Percentiles rank a stretch among this genome's conserved stretches.
These are phyloP conservation scores for Byssothecium circinans DNA, from an alignment of 2,329 filamentous ascomycete species.

Conservation along the genomic window DNA sequence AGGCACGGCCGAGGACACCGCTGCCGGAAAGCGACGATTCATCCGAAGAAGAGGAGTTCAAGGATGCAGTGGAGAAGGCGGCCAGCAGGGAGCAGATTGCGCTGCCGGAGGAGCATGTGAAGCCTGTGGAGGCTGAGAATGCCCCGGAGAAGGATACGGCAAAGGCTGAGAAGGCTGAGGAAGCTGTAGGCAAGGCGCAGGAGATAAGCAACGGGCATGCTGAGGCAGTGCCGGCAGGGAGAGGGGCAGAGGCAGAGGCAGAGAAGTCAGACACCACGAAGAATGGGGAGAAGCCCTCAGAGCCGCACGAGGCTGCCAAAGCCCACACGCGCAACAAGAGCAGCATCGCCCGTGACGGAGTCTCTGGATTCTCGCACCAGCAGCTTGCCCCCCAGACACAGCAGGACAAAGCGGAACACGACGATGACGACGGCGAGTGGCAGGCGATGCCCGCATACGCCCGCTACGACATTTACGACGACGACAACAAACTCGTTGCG, in stretches of 20 bases:
- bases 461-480: slow-evolving; percentile 92
- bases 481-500: slow-evolving; percentile 84
- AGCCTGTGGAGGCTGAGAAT: slow-evolving; percentile 3
- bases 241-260: not conserved
- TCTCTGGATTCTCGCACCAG: slow-evolving; percentile 93
- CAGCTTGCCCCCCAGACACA: slow-evolving; percentile 61
- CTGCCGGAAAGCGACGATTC: slow-evolving; percentile 31
- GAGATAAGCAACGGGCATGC: slow-evolving; percentile 18
- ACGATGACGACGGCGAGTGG: slow-evolving; percentile 76
- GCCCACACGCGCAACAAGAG: slow-evolving; percentile 5
- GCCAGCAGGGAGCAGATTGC: slow-evolving; percentile 28
- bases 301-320: slow-evolving; percentile 1
- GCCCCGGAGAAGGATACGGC: slow-evolving; percentile 8
- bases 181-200: slow-evolving; percentile 11
- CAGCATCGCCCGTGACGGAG: slow-evolving; percentile 18
- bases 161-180: slow-evolving; percentile 8
- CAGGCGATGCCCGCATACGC: slow-evolving; percentile 93
- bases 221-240: slow-evolving; percentile 3
- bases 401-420: slow-evolving; percentile 53
- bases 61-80: slow-evolving; percentile 30
- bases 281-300: no score
- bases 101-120: slow-evolving; percentile 26
- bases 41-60: slow-evolving; percentile 29
- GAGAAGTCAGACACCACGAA: not conserved
- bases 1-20: slow-evolving; percentile 39